phyloP scores from a whole-genome alignment of 164 flowering plant species.

The Dillenia suffruticosa region DNA sequence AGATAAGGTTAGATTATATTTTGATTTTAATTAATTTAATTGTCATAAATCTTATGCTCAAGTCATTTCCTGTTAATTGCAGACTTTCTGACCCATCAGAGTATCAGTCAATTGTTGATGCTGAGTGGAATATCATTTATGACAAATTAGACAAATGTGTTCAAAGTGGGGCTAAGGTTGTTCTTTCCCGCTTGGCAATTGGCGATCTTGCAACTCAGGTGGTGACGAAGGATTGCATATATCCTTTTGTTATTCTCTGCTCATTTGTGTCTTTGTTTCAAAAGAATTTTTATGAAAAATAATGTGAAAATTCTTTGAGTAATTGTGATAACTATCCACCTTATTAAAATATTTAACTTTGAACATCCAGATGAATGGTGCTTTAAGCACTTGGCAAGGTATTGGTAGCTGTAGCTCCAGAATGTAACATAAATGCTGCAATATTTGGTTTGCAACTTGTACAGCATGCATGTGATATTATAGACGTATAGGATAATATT shows the following conservation, averaged over 20 bases:
- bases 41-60: no score
- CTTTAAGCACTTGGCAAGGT: no score
- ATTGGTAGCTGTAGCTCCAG: no score
- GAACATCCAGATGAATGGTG: no score
- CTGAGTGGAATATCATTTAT: constrained; percentile 99
- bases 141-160: constrained; percentile 98
- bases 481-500: no score
- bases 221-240: background rate
- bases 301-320: no score
- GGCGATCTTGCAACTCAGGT: constrained; percentile 99
- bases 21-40: background rate
- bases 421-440: no score
- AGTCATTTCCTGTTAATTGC: constrained; percentile 12
- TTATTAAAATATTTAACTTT: no score
- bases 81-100: constrained; percentile 93
- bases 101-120: constrained; percentile 99
- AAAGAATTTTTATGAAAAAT: background rate
- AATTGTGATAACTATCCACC: no score
- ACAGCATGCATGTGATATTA: no score
- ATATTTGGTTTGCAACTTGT: no score
- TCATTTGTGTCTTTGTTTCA: background rate
- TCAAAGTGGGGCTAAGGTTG: constrained; percentile 90
- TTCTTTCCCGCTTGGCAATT: constrained; percentile 91
- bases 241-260: background rate
- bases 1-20: constrained; percentile 62